Evolutionary conservation across 2,329 filamentous ascomycete species (phyloP).

Genomic region (Trichophyton mentagrophytes): DNA sequence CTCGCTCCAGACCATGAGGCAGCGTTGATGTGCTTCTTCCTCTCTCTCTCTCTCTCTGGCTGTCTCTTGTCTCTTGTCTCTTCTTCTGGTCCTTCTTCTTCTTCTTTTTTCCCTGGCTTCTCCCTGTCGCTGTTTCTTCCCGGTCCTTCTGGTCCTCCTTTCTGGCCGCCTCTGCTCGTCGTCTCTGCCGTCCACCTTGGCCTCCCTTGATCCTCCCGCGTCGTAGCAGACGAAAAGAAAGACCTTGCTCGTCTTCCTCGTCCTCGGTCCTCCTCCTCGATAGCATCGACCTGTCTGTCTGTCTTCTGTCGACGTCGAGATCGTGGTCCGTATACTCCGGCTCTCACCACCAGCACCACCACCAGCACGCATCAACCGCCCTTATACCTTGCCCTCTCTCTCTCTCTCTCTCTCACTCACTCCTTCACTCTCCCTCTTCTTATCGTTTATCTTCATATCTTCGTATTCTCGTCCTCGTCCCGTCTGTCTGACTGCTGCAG

Average conservation of each 20-base stretch:
- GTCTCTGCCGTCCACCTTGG: not conserved
- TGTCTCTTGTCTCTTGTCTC: not conserved
- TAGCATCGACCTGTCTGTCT: not conserved
- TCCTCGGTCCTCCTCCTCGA: not conserved
- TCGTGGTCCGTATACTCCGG: not conserved
- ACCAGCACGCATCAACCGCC: no score
- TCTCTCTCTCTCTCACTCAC: no score
- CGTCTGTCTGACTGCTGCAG: not conserved
- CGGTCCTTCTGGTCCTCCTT: not conserved
- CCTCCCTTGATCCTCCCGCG: not conserved
- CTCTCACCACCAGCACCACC: not conserved
- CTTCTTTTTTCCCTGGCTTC: no score
- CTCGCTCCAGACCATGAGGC: not conserved
- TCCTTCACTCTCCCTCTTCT: no score
- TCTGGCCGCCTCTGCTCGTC: not conserved
- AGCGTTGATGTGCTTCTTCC: not conserved
- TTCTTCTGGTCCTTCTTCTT: not conserved
- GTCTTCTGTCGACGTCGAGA: not conserved
- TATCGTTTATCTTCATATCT: not conserved
- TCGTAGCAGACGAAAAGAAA: not conserved
- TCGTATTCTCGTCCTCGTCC: not conserved
- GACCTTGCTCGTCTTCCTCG: not conserved
- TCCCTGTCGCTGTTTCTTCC: not conserved
- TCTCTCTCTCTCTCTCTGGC: not conserved
- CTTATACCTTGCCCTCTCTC: not conserved